These are phyloP conservation scores for Strobilomyces confusus DNA, from an alignment of 768 basidiomycete genomes.

Conservation along the genomic window DNA sequence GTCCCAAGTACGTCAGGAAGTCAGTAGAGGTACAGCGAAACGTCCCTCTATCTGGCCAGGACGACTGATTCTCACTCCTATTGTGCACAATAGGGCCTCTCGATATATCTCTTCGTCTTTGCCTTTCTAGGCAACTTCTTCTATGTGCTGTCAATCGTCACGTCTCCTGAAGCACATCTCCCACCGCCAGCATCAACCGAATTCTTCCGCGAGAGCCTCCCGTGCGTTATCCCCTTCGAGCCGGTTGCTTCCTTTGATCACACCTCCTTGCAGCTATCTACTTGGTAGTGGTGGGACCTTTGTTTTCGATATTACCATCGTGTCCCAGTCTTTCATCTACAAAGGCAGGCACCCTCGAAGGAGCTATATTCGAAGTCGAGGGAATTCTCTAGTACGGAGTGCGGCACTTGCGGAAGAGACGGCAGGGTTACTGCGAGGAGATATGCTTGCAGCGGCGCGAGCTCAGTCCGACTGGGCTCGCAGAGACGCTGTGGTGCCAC, in stretches of 20 bases:
- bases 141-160: slow-evolving; percentile 88
- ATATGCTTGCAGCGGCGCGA: slow-evolving; percentile 32
- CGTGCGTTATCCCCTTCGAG: slow-evolving; percentile 48
- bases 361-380: slow-evolving; percentile 21
- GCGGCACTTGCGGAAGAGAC: slow-evolving; percentile 43
- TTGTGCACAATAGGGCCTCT: slow-evolving; percentile 71
- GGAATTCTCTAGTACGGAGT: slow-evolving; percentile 25
- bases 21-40: slow-evolving; percentile 66
- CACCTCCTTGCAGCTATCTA: slow-evolving; percentile 55
- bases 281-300: slow-evolving; percentile 92
- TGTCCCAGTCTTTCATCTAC: slow-evolving; percentile 82
- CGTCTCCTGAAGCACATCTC: slow-evolving; percentile 58
- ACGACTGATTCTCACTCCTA: slow-evolving; percentile 3
- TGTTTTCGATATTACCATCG: slow-evolving; percentile 89
- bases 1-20: slow-evolving; percentile 71
- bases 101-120: slow-evolving; percentile 88
- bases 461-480: slow-evolving; percentile 22
- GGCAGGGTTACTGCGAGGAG: slow-evolving; percentile 44
- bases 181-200: slow-evolving; percentile 58
- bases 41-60: slow-evolving; percentile 3
- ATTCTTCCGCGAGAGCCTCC: slow-evolving; percentile 78
- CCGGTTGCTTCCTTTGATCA: not conserved
- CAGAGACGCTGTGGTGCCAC: slow-evolving; percentile 21
- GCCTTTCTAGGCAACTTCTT: slow-evolving; percentile 93
- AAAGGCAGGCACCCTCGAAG: slow-evolving; percentile 42